A percentile compares a stretch with the other conserved stretches of the same genome.
Conservation (phyloP, 2,329 filamentous ascomycete genomes). For the Stromatinia cepivora region DNA sequence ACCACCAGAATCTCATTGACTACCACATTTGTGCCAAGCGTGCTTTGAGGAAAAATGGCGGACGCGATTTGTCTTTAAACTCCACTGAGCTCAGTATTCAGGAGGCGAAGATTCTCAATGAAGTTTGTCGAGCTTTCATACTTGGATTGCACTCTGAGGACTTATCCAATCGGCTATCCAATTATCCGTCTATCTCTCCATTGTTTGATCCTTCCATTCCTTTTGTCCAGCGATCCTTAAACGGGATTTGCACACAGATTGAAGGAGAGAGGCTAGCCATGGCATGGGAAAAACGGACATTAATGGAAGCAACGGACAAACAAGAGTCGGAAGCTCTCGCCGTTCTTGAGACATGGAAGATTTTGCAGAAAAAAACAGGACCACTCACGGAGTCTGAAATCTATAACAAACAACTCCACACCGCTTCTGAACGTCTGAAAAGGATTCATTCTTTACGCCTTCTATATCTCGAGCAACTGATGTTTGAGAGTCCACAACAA, state of each 20-base stretch:
- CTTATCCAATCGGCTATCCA: constrained; percentile 49
- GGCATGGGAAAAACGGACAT: constrained; percentile 45
- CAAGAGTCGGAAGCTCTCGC: constrained; percentile 44
- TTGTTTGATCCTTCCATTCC: constrained; percentile 38
- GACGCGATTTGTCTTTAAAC: constrained; percentile 35
- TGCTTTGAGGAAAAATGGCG: constrained; percentile 36
- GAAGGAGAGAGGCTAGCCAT: constrained; percentile 58
- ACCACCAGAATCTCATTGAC: constrained; percentile 36
- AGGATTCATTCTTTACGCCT: constrained; percentile 55
- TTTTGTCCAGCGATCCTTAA: constrained; percentile 48
- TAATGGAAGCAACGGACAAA: constrained; percentile 43
- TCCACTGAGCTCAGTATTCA: constrained; percentile 32
- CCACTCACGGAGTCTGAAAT: constrained; percentile 47
- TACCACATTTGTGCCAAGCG: constrained; percentile 40
- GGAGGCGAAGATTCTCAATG: constrained; percentile 53
- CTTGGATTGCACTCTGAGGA: constrained; percentile 51
- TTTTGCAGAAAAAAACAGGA: constrained; percentile 42
- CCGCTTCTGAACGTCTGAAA: constrained; percentile 51
- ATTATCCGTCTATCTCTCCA: constrained; percentile 50
- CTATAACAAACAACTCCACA: constrained; percentile 56
- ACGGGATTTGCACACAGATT: constrained; percentile 54
- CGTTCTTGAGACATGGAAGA: constrained; percentile 49
- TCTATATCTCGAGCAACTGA: constrained; percentile 53
- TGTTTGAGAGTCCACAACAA: constrained; percentile 51
- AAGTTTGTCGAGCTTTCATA: constrained; percentile 55